Evolutionary conservation across 352 stramenopile species (phyloP), one percentile per base, ranked within the genome.

Genomic region (Elongisporangium prolatum): DNA sequence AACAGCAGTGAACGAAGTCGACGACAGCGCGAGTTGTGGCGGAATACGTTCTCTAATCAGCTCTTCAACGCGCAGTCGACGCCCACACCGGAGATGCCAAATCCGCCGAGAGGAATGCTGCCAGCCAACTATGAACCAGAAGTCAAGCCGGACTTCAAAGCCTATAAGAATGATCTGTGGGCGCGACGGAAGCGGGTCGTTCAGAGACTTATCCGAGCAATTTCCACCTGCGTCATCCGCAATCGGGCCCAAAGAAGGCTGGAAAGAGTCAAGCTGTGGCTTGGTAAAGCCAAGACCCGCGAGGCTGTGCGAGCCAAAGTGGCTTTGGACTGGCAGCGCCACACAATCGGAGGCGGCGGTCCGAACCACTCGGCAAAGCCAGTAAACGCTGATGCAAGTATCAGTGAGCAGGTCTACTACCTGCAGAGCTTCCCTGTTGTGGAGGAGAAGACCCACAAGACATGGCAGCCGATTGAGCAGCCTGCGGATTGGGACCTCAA

Each of bases 101-200:
- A 63, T 20, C 72, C 74, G 4, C 64, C 68, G 8, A 65, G 69
- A 21, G 72, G 61, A 0, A 54, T 57, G 44, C 63, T 93, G 16
- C 76, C 80, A 8, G 82, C 69, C 4, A 64, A 84, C 34, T 84
- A 77, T 24, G 37, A 57, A 28, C 59, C 69, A 1, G 52, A 52
- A 7, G 68, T 79, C 56, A 47, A 38, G 7, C 77, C 80, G 0
- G 82, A 95, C 50, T 97, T 92, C 55, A 95, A 96, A 57, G 59
- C 61, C 22, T 90, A 95, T 71, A 89, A 91, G 68, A 96, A 96
- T 59, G 86, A 97, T 60, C 52, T 96, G 60, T 97, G 88, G 90
- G 55, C 60, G 1, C 70, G 84, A 11, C 83, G 85, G 34, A 79
- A 86, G 37, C 84, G 81, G 37, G 60, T 89, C 28, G 63, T 86